Evolutionary conservation across 2,329 filamentous ascomycete genomes (phyloP), one percentile per base, ranked within the genome.

Genomic region (Orbilia quercus): DNA sequence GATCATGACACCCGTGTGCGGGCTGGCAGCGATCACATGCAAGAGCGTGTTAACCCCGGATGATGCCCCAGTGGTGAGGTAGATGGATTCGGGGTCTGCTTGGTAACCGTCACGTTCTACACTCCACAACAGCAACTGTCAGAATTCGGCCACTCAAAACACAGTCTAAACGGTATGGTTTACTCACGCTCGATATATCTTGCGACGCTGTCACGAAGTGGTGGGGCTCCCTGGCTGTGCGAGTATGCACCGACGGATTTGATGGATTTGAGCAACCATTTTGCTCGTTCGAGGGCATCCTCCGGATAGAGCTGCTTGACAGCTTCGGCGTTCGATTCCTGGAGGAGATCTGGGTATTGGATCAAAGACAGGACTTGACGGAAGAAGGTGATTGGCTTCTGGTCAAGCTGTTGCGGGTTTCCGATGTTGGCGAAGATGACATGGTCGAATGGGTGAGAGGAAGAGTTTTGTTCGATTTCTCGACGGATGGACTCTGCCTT

Each of bases 341-440:
- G 86, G 72, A 99, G 85, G 34, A 99, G 84, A 66, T 84, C 81
- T 0, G 95, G 95, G 84, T 98, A 93, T 85, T 99, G 95, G 70
- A 98, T 82, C 75, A 99, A 82, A 82, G 92, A 96, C 79, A 95
- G 86, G 25, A 99, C 95, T 83, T 99, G 94, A 78, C 95, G 89
- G 88, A 99, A 97, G 85, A 97, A 99, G 77, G 95, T 99, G 79
- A 99, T 94, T 79, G 95, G 95, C 85, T 98, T 96, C 86, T 99
- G 95, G 83, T 97, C 95, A 75, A 99, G 88, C 83, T 99, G 95
- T 83, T 99, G 95, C 2, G 95, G 95, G 84, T 99, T 99, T 80
- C 95, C 95, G 79, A 99, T 99, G 84, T 99, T 99, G 82, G 95
- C 95, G 75, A 91, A 93, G 83, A 99, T 94, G 82, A 99, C 89